phyloP scores from a whole-genome alignment of 1,284 basidiomycete genomes.

The Amylostereum areolatum region DNA sequence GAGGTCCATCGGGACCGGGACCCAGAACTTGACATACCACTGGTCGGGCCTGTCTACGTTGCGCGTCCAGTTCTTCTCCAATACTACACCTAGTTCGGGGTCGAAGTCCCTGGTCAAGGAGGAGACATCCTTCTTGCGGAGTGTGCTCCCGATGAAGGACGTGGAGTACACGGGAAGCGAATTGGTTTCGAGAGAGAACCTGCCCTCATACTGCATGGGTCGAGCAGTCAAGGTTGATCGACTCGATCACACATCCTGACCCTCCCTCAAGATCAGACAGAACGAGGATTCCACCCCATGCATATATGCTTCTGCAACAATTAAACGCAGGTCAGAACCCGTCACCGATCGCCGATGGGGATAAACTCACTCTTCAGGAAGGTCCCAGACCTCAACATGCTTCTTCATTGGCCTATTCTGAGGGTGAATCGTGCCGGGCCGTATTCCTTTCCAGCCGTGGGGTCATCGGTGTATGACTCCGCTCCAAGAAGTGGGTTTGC shows the following conservation, averaged over 20 bases:
- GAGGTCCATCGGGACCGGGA: slow-evolving; percentile 24
- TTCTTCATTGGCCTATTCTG: slow-evolving; percentile 5
- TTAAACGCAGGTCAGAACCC: no score
- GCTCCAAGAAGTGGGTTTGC: no score
- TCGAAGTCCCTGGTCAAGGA: slow-evolving; percentile 1
- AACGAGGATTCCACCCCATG: slow-evolving; percentile 12
- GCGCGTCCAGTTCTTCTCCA: slow-evolving; percentile 8
- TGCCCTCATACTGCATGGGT: slow-evolving; percentile 15
- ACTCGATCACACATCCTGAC: not conserved
- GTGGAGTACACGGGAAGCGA: slow-evolving; percentile 10
- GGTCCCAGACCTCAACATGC: slow-evolving; percentile 15
- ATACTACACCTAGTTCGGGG: slow-evolving; percentile 10
- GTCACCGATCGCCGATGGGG: not conserved
- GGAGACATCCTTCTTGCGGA: not conserved
- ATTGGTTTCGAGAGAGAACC: slow-evolving; percentile 13
- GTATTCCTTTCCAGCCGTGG: no score
- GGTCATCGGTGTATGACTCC: no score
- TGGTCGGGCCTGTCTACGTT: slow-evolving; percentile 5
- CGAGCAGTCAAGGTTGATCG: slow-evolving; percentile 9
- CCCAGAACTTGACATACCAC: slow-evolving; percentile 23
- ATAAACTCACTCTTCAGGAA: slow-evolving; percentile 9
- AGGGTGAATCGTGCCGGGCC: slow-evolving; percentile 13
- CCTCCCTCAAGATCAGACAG: slow-evolving; percentile 8
- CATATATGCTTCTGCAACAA: slow-evolving; percentile 6
- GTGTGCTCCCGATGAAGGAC: slow-evolving; percentile 2